Evolutionary conservation across 306 rosid species (phyloP), one percentile per base, ranked within the genome.

Genomic region (Arachis stenosperma): DNA sequence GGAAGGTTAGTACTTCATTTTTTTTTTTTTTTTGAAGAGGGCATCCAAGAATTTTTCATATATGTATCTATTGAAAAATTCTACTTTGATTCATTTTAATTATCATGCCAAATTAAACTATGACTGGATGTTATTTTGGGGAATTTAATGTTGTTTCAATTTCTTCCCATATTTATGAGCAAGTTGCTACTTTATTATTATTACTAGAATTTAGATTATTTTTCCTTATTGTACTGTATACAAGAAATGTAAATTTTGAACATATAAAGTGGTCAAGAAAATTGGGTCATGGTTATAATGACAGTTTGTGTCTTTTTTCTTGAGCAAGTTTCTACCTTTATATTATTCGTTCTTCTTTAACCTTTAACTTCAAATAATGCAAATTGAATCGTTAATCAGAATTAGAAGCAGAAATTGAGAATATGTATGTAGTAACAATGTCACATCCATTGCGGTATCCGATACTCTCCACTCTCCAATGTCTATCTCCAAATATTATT

Each of bases 231-330:
- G 59, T 41, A 62, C 74, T 75, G 74, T 79, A 65, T 29, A 77
- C 76, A 5, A 59, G 58, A 63, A 59, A 15, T 69, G 75, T 81
- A 82, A 69, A 75, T 71, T 72, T 71, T 72, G 74, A 73, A 71
- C 47, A 37, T 75, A 75, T 57, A 46, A 69, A 61, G 74, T 46
- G 37, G 54, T 41, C n/a, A 70, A 74, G 81, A 74, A 51, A 50
- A 66, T 51, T 10, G 30, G 57, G 57, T 36, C 6, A 27, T 63
- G 68, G n/a, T 71, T 61, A 30, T 27, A 61, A 33, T 33, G 3
- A 33, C 37, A 33, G 37, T 33, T 33, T 33, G 22, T 70, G 17
- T 59, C 47, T 30, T 27, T 14, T 42, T 66, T 52, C 30, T 61
- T 9, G n/a, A 29, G 42, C n/a, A 7, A 44, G 62, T 41, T 14